phyloP scores from a whole-genome alignment of 495 filamentous ascomycete species.

The Thermochaetoides thermophila region DNA sequence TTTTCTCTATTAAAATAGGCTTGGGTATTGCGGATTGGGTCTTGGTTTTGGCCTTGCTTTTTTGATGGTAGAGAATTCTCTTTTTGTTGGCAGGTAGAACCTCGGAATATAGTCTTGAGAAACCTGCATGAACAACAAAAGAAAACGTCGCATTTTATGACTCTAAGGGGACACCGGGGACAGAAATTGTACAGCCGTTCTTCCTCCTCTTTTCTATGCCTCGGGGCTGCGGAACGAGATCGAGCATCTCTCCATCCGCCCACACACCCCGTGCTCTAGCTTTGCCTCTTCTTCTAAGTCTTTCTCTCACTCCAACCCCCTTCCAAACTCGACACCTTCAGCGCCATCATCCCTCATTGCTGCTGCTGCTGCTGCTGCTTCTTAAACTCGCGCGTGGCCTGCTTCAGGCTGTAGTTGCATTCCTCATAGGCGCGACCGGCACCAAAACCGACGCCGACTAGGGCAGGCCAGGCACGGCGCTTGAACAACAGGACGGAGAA shows the following conservation, averaged over 20 bases:
- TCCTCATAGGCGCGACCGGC: constrained; percentile 94
- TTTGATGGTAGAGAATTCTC: no score
- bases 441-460: constrained; percentile 83
- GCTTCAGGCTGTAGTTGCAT: constrained; percentile 52
- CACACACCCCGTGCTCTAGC: neutral
- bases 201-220: neutral
- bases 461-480: constrained; percentile 89
- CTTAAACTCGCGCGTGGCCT: constrained; percentile 35
- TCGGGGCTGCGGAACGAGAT: no score
- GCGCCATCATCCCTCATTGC: constrained; percentile 5
- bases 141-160: constrained; percentile 10
- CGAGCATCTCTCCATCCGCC: constrained; percentile 1
- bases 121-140: no score
- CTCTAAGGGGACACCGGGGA: constrained; percentile 12
- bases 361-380: constrained; percentile 30
- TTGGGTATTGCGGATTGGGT: no score
- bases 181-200: constrained; percentile 12
- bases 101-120: no score
- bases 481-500: constrained; percentile 98
- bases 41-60: no score
- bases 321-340: neutral
- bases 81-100: no score
- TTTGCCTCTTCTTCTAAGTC: neutral
- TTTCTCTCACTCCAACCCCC: neutral
- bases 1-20: no score